Evolutionary conservation across 768 basidiomycete species (phyloP).

Genomic region (Serendipita indica): DNA sequence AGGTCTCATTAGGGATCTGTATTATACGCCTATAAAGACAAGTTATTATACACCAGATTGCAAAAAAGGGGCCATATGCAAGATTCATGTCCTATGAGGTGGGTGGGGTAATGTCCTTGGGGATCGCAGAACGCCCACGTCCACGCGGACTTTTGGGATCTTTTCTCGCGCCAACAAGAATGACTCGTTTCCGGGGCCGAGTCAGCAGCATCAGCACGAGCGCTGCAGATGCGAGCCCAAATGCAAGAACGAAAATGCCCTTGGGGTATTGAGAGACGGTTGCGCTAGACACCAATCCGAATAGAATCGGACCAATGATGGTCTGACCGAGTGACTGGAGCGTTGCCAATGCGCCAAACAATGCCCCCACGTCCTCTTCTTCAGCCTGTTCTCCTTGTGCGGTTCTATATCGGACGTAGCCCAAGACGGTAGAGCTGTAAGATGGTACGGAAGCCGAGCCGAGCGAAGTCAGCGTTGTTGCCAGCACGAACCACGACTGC

Average conservation of each 20-base stretch:
- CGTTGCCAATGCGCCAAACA: constrained; percentile 61
- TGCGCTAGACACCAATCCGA: not conserved
- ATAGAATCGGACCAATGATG: constrained; percentile 32
- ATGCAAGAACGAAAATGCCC: constrained; percentile 11
- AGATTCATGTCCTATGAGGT: too few relatives aligned
- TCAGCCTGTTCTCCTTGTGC: constrained; percentile 28
- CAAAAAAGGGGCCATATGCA: too few relatives aligned
- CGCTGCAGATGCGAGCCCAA: constrained; percentile 3
- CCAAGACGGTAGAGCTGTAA: constrained; percentile 27
- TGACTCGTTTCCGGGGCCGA: constrained; percentile 10
- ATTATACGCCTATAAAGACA: too few relatives aligned
- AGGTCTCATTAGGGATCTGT: too few relatives aligned
- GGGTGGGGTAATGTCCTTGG: constrained; percentile 13
- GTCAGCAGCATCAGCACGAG: not conserved
- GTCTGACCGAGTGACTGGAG: constrained; percentile 51
- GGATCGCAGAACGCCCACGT: constrained; percentile 12
- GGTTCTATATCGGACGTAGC: constrained; percentile 23
- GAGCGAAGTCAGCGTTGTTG: constrained; percentile 48
- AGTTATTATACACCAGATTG: too few relatives aligned
- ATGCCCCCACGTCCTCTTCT: constrained; percentile 28
- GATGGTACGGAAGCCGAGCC: constrained; percentile 54
- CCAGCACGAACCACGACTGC: constrained; percentile 37
- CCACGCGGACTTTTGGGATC: not conserved
- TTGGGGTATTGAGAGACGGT: not conserved
- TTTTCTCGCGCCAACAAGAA: constrained; percentile 12